phyloP scores from a whole-genome alignment of 2,329 filamentous ascomycete genomes.

The Cucurbitaria berberidis region DNA sequence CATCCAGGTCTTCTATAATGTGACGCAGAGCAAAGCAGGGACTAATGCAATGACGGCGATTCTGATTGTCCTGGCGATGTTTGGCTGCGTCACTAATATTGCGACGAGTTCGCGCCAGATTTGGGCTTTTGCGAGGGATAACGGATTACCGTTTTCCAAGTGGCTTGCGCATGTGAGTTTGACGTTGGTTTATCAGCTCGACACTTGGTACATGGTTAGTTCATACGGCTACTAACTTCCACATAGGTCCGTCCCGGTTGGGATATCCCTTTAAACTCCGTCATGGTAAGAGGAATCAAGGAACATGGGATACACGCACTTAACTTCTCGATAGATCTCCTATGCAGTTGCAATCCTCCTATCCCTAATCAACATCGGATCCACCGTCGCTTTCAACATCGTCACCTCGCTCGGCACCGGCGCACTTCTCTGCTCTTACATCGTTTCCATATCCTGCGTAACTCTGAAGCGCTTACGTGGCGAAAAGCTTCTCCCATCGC shows the following conservation, averaged over 20 bases:
- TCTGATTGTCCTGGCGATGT: constrained; percentile 26
- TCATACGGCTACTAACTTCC: background rate
- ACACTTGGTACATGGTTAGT: background rate
- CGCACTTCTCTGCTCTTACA: constrained; percentile 22
- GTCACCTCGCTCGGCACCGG: constrained; percentile 21
- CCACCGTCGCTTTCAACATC: constrained; percentile 29
- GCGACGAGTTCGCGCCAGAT: constrained; percentile 34
- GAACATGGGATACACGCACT: background rate
- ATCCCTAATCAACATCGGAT: constrained; percentile 57
- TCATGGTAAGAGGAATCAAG: constrained; percentile 46
- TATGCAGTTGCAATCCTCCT: constrained; percentile 49
- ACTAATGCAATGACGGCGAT: constrained; percentile 29
- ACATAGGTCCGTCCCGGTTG: constrained; percentile 4
- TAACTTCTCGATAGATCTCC: constrained; percentile 19
- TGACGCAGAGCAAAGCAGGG: constrained; percentile 24
- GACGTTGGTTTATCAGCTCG: background rate
- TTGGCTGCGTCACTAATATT: constrained; percentile 27
- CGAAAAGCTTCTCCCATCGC: constrained; percentile 30
- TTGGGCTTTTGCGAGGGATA: constrained; percentile 39
- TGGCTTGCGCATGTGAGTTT: background rate
- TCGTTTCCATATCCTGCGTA: constrained; percentile 48
- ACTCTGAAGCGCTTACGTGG: constrained; percentile 31
- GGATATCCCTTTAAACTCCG: constrained; percentile 50
- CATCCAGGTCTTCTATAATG: constrained; percentile 34
- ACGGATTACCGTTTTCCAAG: constrained; percentile 38